Evolutionary conservation across 1,284 basidiomycete species (phyloP), one percentile per base, ranked within the genome.

Genomic region (Bjerkandera adusta): DNA sequence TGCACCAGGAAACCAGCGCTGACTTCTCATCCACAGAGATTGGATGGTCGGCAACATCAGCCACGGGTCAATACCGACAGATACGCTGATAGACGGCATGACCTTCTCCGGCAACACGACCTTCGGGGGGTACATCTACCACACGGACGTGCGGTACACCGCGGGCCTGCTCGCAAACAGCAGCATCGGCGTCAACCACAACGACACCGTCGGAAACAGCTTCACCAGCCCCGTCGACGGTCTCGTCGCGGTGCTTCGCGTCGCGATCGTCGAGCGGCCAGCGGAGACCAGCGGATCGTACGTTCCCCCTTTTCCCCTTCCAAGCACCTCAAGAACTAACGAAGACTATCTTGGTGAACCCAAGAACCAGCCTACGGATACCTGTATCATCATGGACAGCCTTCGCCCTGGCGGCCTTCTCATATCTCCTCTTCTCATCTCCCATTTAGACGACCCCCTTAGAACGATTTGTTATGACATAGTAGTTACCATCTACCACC

Each of bases 1-100:
- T 64, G 60, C 49, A 4, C 60, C 57, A 2, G 24, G 2, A 34
- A 29, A 7, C 30, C 25, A 24, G 41, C 11, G 13, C 38, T 21
- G 27, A 11, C 21, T 37, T 30, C 35, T 32, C 20, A 21, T 27
- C 36, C 29, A 33, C 50, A 81, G 90, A 24, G 93, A 97, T 61
- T 85, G 83, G 70, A 67, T 97, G 18, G 71, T 94, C 20, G 89
- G 88, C 21, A 92, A 92, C 58, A 81, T 86, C 21, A 92, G 90
- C 0, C 64, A 70, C 16, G 68, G 73, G 27, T 36, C 34, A 7
- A 75, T 91, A 45, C 71, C 77, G 15, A 79, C 85, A 0, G 30
- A 50, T 3, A 69, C 69, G 32, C 55, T 89, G 36, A 85, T 81
- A 16, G 85, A 88, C 56, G 58, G 65, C 24, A 74, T 79, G 15